Conservation (phyloP, 2,329 filamentous ascomycete species). For the Xylariaceae sp. region DNA sequence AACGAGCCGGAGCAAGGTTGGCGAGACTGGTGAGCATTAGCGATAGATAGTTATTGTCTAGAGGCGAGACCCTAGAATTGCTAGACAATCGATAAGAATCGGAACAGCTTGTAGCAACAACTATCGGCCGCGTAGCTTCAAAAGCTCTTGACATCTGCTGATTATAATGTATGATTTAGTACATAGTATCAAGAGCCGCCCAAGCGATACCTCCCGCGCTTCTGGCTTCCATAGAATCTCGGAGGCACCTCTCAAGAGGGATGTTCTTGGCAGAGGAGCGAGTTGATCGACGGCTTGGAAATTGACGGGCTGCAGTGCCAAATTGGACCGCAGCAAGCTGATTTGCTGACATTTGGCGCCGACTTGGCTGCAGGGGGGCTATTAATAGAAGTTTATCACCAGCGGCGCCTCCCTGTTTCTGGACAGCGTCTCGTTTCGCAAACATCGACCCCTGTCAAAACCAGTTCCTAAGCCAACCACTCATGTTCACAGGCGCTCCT, state of each 20-base stretch:
- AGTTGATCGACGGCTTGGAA: constrained; percentile 22
- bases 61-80: neutral
- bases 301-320: constrained; percentile 25
- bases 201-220: constrained; percentile 21
- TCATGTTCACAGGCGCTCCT: constrained; percentile 28
- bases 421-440: constrained; percentile 39
- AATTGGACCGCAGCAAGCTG: constrained; percentile 22
- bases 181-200: constrained; percentile 24
- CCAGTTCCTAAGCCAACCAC: constrained; percentile 28
- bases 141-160: neutral
- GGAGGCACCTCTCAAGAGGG: constrained; percentile 13
- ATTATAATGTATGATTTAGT: neutral
- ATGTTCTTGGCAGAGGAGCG: constrained; percentile 9
- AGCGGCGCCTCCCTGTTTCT: constrained; percentile 21
- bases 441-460: constrained; percentile 36
- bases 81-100: constrained; percentile 1
- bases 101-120: neutral
- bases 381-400: constrained; percentile 38
- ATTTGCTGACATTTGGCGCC: constrained; percentile 33
- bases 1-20: constrained; percentile 12
- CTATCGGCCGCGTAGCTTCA: neutral
- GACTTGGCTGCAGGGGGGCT: constrained; percentile 30
- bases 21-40: constrained; percentile 10
- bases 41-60: too few relatives aligned
- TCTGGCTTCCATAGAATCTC: constrained; percentile 19